Base-by-base conservation (phyloP, 768 basidiomycete genomes). In the Phanerochaete carnosa region DNA sequence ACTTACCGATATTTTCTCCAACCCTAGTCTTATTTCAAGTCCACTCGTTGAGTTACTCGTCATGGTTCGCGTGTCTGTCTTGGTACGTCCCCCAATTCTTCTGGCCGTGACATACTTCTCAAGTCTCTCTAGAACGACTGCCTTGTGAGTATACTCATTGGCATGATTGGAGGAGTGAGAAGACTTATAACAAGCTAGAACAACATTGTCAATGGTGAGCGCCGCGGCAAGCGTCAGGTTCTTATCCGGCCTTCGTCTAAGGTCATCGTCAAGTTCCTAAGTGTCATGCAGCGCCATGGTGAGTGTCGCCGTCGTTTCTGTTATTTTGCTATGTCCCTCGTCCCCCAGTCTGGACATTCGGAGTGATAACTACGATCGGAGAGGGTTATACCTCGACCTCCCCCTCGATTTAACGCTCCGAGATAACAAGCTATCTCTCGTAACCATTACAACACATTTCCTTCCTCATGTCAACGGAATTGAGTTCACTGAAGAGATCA, bases 141-240 rank as follows among this genome's bases (percentile, higher is more conserved):
- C 71, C 74, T 80, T 59, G 80, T 78, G 67, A 71, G 76, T 59
- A 23, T 26, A 28, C 15, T 5, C 4, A 52, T 9, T n/a, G n/a
- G n/a, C n/a, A n/a, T n/a, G n/a, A n/a, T n/a, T 19, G n/a, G n/a
- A n/a, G n/a, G n/a, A n/a, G n/a, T n/a, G n/a, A n/a, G n/a, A n/a
- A n/a, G n/a, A n/a, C n/a, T n/a, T n/a, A n/a, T n/a, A n/a, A n/a
- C n/a, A n/a, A n/a, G n/a, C n/a, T n/a, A 90, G 86, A 98, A 96
- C 87, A 96, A 92, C 86, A 97, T 98, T 68, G 94, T 97, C 88
- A 99, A 99, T 68, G 97, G 97, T 72, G 97, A 98, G 83, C 94
- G 94, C 74, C 92, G 95, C 73, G 97, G 97, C 72, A 99, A 99
- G 83, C 94, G 97, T 71, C 97, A 99, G 80, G 97, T 99, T 64